phyloP scores from a whole-genome alignment of 2,329 filamentous ascomycete genomes.

The Talaromyces sp. region DNA sequence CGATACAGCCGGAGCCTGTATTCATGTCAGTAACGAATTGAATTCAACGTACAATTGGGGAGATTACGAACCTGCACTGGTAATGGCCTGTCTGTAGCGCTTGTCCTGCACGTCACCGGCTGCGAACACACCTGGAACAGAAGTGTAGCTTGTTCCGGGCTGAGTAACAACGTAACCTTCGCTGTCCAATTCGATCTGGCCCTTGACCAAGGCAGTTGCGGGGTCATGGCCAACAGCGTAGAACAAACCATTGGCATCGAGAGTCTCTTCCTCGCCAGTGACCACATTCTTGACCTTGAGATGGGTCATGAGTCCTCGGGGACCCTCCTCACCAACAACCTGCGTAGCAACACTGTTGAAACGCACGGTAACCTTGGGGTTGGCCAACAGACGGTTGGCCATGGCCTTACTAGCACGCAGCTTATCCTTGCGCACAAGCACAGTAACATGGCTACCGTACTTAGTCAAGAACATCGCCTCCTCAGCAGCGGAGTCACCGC shows the following conservation, averaged over 20 bases:
- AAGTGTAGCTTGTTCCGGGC: conserved; percentile 85
- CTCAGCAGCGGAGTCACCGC: conserved; percentile 94
- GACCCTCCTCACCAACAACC: conserved; percentile 76
- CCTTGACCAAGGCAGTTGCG: conserved; percentile 85
- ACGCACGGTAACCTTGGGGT: conserved; percentile 86
- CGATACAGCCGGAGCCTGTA: conserved; percentile 81
- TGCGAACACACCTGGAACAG: conserved; percentile 86
- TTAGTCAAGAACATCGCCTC: conserved; percentile 97
- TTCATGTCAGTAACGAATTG: not conserved
- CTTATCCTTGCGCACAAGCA: conserved; percentile 82
- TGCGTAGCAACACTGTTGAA: conserved; percentile 81
- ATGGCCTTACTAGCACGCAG: conserved; percentile 89
- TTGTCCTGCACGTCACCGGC: conserved; percentile 99
- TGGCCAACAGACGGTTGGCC: conserved; percentile 73
- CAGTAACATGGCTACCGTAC: conserved; percentile 92
- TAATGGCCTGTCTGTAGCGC: conserved; percentile 95
- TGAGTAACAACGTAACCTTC: conserved; percentile 90
- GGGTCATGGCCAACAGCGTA: conserved; percentile 98
- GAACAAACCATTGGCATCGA: conserved; percentile 89
- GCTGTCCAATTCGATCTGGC: conserved; percentile 78
- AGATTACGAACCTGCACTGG: conserved; percentile 76
- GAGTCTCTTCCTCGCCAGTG: conserved; percentile 73
- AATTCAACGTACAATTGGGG: not conserved
- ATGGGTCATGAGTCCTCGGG: conserved; percentile 77
- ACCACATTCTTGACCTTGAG: conserved; percentile 76